Base-by-base conservation (phyloP, 192 early-diverging fungal species). In the Backusella psychrophila region DNA sequence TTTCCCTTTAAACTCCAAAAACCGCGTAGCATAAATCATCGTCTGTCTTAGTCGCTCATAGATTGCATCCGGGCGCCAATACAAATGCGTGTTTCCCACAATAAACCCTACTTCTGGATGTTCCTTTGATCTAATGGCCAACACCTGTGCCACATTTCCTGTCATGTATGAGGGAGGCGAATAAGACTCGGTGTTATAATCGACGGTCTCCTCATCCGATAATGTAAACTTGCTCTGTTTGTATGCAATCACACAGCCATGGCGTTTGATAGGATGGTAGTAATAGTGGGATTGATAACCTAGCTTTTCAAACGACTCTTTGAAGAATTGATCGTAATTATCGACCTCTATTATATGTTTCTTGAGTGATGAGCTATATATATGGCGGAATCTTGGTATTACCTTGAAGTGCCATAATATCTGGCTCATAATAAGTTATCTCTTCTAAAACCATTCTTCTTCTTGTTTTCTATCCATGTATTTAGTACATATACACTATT, bases 341-440 rank as follows among this genome's bases (percentile, higher is more conserved):
- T 83, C 82, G 5, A 83, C 69, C 76, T 83, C 82, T 83, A 73
- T 33, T 33, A 33, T 6, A 23, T 31, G 21, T 23, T n/a, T 9
- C n/a, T 21, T 21, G 19, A 39, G 38, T 39, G 9, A 39, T 0
- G 38, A 11, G 38, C 2, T 39, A 9, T 39, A 23, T 56, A 39
- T 36, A 3, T 42, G 8, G 15, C 23, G 8, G 0, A 9, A 0
- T 38, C 4, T 21, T 52, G 19, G 1, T 14, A 17, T 71, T 69
- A 80, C 82, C 82, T 83, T 83, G 82, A 7, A 83, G 34, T 46
- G 76, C 72, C 65, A 80, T 46, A 14, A 83, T 71, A 11, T 83
- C 75, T 3, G 82, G 72, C n/a, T 75, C 38, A 75, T 80, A 78
- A 23, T 53, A 42, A 19, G 63, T 69, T 26, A 83, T 69, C 66